Percentiles rank a stretch among this genome's conserved stretches.
phyloP scores from a whole-genome alignment of 2,329 filamentous ascomycete genomes.

The Blumeria hordei region DNA sequence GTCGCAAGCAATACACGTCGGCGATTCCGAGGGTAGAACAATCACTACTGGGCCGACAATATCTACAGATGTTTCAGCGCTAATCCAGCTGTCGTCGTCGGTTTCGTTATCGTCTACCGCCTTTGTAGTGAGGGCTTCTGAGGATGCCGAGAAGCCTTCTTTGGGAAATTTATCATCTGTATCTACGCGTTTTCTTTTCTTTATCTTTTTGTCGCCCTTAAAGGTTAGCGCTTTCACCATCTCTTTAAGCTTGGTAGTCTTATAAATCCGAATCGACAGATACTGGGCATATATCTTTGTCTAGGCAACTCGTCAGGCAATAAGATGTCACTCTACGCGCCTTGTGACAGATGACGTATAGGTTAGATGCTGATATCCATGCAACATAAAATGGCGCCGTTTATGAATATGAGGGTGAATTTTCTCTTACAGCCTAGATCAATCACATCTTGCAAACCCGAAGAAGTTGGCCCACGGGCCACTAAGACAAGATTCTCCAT shows the following conservation, averaged over 20 bases:
- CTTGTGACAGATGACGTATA: too few relatives aligned
- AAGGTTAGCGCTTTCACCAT: conserved; percentile 86
- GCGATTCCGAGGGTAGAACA: conserved; percentile 50
- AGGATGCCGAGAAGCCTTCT: conserved; percentile 7
- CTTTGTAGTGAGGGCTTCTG: conserved; percentile 7
- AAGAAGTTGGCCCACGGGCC: too few relatives aligned
- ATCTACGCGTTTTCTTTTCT: conserved; percentile 62
- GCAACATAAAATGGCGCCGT: too few relatives aligned
- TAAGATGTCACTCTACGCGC: too few relatives aligned
- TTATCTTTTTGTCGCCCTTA: conserved; percentile 90
- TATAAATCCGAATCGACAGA: too few relatives aligned
- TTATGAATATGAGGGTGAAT: too few relatives aligned
- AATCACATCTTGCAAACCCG: too few relatives aligned
- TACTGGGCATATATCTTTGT: too few relatives aligned
- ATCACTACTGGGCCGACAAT: conserved; percentile 64
- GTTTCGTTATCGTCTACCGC: conserved; percentile 7
- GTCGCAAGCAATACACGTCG: conserved; percentile 63
- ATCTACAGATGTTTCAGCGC: conserved; percentile 49
- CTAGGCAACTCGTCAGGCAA: too few relatives aligned
- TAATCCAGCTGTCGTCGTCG: conserved; percentile 77
- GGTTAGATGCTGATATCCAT: too few relatives aligned
- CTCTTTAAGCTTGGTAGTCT: conserved; percentile 4
- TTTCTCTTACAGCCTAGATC: too few relatives aligned
- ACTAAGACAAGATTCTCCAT: too few relatives aligned
- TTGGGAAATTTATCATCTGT: conserved; percentile 18